Base-by-base conservation (phyloP, 352 stramenopile genomes). In the Phytophthora foliorum region DNA sequence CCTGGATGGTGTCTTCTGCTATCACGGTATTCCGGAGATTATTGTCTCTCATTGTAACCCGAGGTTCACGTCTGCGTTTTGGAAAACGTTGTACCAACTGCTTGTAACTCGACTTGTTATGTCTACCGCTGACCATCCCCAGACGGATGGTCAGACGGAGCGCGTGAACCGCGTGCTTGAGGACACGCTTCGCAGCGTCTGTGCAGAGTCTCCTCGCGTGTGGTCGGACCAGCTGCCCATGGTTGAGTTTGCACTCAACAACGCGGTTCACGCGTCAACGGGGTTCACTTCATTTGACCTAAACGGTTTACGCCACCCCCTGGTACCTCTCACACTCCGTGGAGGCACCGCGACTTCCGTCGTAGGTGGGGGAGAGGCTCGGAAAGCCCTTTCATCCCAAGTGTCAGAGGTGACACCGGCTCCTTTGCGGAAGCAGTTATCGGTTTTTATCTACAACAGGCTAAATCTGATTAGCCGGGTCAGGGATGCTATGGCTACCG, bases 131-230 rank as follows among this genome's bases (percentile, higher is more conserved):
- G 56, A 61, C 3, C 68, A 78, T 32, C 69, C 53, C 0, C 24
- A 82, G 36, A 76, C 54, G 4, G 55, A 83, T 39, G 72, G 59
- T 17, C 63, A 78, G 31, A 78, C 63, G 0, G 63, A 78, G 27
- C 54, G 59, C 39, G 36, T n/a, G 5, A 80, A 78, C 27, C 54
- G 75, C 46, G 63, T 71, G 2, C 39, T 74, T 3, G 73, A 69
- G 36, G 62, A 72, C 46, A 51, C 74, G 2, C 25, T 64, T 2
- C 67, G 58, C 21, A 64, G 44, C 69, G 55, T 45, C 9, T 82
- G 66, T 29, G 59, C 69, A 6, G 41, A 21, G 14, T 32, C 48
- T 13, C 69, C 60, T n/a, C 14, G 19, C 4, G 1, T 2, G 10
- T 81, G 69, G 64, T 55, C 41, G 7, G 16, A 41, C 2, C 31